Evolutionary conservation across 2,329 filamentous ascomycete species (phyloP).

Genomic region (Cercospora sp.): DNA sequence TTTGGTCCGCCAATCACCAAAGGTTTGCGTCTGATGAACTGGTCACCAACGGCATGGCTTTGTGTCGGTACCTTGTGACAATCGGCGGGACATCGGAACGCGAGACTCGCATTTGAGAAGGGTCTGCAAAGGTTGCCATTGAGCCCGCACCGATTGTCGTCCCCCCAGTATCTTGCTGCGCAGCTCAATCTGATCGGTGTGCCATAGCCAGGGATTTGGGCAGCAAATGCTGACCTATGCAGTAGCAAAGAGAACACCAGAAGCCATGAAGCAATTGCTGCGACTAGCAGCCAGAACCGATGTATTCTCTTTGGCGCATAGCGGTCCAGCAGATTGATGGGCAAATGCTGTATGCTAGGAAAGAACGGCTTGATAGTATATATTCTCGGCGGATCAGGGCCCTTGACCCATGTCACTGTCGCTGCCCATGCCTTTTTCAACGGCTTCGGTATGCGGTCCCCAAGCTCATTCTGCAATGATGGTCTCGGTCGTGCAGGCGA

Average conservation of each 20-base stretch:
- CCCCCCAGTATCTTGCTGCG: constrained; percentile 66
- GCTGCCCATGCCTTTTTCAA: constrained; percentile 38
- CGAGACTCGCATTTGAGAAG: constrained; percentile 67
- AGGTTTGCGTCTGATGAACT: constrained; percentile 58
- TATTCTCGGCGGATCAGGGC: constrained; percentile 50
- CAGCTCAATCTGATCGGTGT: constrained; percentile 66
- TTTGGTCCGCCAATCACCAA: constrained; percentile 57
- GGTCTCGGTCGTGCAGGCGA: constrained; percentile 18
- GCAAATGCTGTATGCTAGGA: constrained; percentile 66
- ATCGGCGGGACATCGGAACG: constrained; percentile 73
- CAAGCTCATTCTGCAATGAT: constrained; percentile 31
- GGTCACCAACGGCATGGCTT: constrained; percentile 70
- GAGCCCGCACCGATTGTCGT: constrained; percentile 70
- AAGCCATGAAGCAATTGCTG: constrained; percentile 67
- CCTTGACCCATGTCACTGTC: constrained; percentile 49
- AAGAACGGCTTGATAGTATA: constrained; percentile 58
- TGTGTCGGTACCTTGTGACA: constrained; percentile 68
- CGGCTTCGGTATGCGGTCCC: constrained; percentile 31
- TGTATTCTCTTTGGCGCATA: constrained; percentile 62
- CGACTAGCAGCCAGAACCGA: constrained; percentile 58
- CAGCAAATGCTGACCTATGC: constrained; percentile 59
- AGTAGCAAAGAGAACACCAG: constrained; percentile 68
- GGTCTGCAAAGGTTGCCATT: constrained; percentile 74
- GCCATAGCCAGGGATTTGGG: constrained; percentile 68
- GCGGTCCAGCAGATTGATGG: constrained; percentile 62